These are phyloP conservation scores for Oryza australiensis DNA, from an alignment of 176 grass and related monocot species.

Conservation along the genomic window DNA sequence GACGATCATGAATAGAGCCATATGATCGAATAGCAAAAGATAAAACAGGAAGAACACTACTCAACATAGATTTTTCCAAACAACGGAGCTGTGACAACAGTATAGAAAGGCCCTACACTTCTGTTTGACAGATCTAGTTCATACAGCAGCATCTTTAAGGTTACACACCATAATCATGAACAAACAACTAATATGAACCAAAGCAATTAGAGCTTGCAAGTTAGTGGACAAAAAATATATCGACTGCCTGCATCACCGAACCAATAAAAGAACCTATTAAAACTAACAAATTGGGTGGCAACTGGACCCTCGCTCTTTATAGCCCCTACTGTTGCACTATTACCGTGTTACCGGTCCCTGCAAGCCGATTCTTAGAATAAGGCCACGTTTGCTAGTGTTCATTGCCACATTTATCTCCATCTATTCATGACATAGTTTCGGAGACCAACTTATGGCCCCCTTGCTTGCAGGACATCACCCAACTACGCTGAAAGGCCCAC, in stretches of 20 bases:
- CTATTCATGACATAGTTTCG: slow-evolving; percentile 30
- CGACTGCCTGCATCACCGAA: not conserved
- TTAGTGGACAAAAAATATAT: slow-evolving; percentile 21
- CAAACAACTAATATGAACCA: slow-evolving; percentile 22
- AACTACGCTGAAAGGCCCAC: slow-evolving; percentile 34
- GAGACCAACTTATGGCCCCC: slow-evolving; percentile 37
- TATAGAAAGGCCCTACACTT: slow-evolving; percentile 1
- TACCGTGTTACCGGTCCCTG: slow-evolving; percentile 30
- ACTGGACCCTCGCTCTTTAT: slow-evolving; percentile 42
- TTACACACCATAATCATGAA: slow-evolving; percentile 27
- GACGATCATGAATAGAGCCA: not conserved
- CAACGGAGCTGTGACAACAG: not conserved
- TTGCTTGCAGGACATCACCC: slow-evolving; percentile 1
- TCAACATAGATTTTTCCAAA: slow-evolving; percentile 22
- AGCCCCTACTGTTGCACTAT: slow-evolving; percentile 36
- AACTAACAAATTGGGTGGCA: slow-evolving; percentile 39
- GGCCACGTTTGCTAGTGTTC: slow-evolving; percentile 38
- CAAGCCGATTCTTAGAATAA: slow-evolving; percentile 29
- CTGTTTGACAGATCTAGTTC: slow-evolving; percentile 29
- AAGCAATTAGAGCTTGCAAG: slow-evolving; percentile 21
- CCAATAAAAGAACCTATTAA: slow-evolving; percentile 31
- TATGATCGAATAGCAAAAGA: slow-evolving; percentile 16
- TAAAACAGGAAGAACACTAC: slow-evolving; percentile 8
- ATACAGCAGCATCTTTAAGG: slow-evolving; percentile 20
- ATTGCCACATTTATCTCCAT: slow-evolving; percentile 18